Base-by-base conservation (phyloP, 257 asterid genomes). In the Craterostigma plantagineum region DNA sequence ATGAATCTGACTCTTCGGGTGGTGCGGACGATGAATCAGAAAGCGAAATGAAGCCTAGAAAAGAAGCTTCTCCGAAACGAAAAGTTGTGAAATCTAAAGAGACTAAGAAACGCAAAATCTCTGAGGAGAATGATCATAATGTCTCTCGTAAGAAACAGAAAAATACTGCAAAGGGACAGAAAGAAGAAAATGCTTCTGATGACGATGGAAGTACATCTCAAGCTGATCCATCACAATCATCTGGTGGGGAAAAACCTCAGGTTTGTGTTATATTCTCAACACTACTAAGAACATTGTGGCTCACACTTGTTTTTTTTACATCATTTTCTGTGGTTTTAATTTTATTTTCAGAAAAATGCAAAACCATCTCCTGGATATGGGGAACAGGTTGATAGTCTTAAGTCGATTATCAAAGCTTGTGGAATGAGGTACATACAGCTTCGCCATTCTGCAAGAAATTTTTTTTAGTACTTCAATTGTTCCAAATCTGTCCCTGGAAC, bases 371-470 rank as follows among this genome's bases (percentile, higher is more conserved):
- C 91, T 57, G 81, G 58, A 59, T 67, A 64, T 51, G 92, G 94
- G 53, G 75, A 77, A 64, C 59, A 34, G 42, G 95, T 77, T 64
- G 99, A 90, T 65, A 73, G 71, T 55, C 73, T 90, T 58, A 90
- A 71, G 63, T 77, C 95, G 42, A 58, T 79, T 50, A 83, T 90
- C 51, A 90, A 79, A 70, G 80, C 99, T 49, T 90, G 95, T 62
- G 99, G 94, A 66, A 75, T 90, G 92, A 77, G 93, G 98, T 87
- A 42, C 56, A 60, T 57, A 45, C 43, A 47, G 37, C 54, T 44
- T n/a, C n/a, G n/a, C n/a, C n/a, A n/a, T n/a, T n/a, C n/a, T n/a
- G n/a, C n/a, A n/a, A n/a, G n/a, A n/a, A n/a, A n/a, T n/a, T n/a
- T n/a, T n/a, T n/a, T n/a, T n/a, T n/a, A n/a, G n/a, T n/a, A n/a